These are phyloP conservation scores for Chimonanthus salicifolius DNA, from an alignment of 164 flowering plant species.

Conservation along the genomic window DNA sequence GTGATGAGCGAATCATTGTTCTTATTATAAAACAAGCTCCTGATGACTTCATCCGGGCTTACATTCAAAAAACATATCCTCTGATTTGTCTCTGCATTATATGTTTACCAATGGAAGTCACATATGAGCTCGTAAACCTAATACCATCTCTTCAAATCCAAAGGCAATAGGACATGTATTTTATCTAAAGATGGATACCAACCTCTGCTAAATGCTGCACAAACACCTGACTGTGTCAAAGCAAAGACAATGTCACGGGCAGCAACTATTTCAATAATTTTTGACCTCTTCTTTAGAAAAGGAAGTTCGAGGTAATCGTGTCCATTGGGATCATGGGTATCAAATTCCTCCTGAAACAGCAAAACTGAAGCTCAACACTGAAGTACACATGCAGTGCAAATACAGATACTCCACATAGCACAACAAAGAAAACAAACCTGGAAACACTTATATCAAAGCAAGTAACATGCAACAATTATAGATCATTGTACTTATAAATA, in stretches of 20 bases:
- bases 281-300: conserved; percentile 83
- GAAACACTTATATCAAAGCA: too few relatives aligned
- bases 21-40: conserved; percentile 95
- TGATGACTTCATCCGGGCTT: conserved; percentile 87
- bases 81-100: conserved; percentile 71
- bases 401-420: background rate
- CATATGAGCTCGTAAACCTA: background rate
- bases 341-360: conserved; percentile 77
- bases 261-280: conserved; percentile 93
- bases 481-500: too few relatives aligned
- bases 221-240: conserved; percentile 95
- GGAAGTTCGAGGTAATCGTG: conserved; percentile 62
- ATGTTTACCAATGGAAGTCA: background rate
- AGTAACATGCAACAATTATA: too few relatives aligned
- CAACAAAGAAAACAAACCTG: background rate
- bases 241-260: conserved; percentile 97
- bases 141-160: background rate
- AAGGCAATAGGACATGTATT: background rate
- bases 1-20: conserved; percentile 97
- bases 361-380: background rate
- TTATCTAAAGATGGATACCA: background rate
- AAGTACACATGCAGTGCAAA: background rate
- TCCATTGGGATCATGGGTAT: conserved; percentile 95
- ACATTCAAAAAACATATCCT: conserved; percentile 94
- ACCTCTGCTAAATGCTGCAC: conserved; percentile 99